A percentile compares a stretch with the other conserved stretches of the same genome.
Evolutionary conservation across 2,329 filamentous ascomycete species (phyloP).

Genomic region (Colletotrichum spinosum): DNA sequence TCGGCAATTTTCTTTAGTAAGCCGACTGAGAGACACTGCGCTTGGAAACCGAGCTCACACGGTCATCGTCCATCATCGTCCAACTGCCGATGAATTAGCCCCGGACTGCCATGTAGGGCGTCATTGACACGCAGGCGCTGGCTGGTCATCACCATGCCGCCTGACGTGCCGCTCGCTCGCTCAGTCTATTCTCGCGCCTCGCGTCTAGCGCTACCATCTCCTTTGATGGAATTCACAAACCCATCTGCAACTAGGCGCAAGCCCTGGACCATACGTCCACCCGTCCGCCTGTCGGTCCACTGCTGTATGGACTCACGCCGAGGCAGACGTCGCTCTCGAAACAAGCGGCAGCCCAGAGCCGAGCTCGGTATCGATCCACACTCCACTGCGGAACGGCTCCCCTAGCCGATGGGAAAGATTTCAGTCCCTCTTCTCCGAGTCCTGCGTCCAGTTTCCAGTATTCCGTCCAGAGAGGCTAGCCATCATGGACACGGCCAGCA

Average conservation of each 20-base stretch:
- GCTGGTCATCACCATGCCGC: too few relatives aligned
- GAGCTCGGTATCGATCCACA: slow-evolving; percentile 36
- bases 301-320: slow-evolving; percentile 4
- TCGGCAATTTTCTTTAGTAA: slow-evolving; percentile 5
- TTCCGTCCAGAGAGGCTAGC: slow-evolving; percentile 17
- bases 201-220: too few relatives aligned
- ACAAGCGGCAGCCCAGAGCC: slow-evolving; percentile 28
- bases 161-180: too few relatives aligned
- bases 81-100: slow-evolving; percentile 21
- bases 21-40: not conserved
- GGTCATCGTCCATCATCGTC: not conserved
- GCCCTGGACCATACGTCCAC: not conserved
- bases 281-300: not conserved
- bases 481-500: slow-evolving; percentile 30
- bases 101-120: too few relatives aligned
- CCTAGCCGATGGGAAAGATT: slow-evolving; percentile 20
- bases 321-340: slow-evolving; percentile 31
- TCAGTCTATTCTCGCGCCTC: not conserved
- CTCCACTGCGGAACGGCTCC: slow-evolving; percentile 33
- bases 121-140: too few relatives aligned
- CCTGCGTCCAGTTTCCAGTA: not conserved
- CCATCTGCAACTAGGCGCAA: too few relatives aligned
- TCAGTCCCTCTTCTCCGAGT: slow-evolving; percentile 3
- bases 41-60: slow-evolving; percentile 17
- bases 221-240: too few relatives aligned